Evolutionary conservation across 257 asterid genomes (phyloP).

Genomic region (Petunia secreta): DNA sequence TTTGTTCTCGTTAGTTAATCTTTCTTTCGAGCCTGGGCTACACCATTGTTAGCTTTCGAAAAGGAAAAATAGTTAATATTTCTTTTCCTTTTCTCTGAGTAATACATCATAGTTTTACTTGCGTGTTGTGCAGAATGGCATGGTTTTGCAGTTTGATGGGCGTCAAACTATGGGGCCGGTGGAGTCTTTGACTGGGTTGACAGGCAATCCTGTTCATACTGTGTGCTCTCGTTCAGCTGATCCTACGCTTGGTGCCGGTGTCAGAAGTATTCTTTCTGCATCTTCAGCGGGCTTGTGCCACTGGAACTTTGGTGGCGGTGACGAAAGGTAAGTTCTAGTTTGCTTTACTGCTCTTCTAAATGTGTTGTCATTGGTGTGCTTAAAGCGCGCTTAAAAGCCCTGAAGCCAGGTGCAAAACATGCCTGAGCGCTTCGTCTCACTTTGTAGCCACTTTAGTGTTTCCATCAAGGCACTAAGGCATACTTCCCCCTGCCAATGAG

Average conservation of each 20-base stretch:
- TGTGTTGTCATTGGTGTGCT: too few species aligned
- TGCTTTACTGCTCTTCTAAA: not conserved
- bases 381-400: too few species aligned
- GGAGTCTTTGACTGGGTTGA: constrained; percentile 62
- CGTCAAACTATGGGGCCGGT: constrained; percentile 75
- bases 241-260: constrained; percentile 44
- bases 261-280: constrained; percentile 73
- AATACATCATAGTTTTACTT: not conserved
- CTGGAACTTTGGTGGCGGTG: constrained; percentile 70
- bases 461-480: too few species aligned
- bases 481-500: too few species aligned
- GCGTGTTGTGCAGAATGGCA: constrained; percentile 65
- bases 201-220: constrained; percentile 72
- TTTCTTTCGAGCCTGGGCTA: not conserved
- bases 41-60: not conserved
- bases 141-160: constrained; percentile 78
- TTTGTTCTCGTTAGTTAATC: constrained; percentile 14
- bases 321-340: constrained; percentile 50
- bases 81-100: constrained; percentile 17
- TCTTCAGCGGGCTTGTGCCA: constrained; percentile 88
- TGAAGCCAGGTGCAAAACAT: too few species aligned
- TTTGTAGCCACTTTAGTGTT: too few species aligned
- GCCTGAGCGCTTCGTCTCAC: too few species aligned
- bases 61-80: not conserved
- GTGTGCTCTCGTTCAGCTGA: constrained; percentile 56